Evolutionary conservation across 169 alveolate genomes (phyloP).

Genomic region (Amoebophrya sp.): DNA sequence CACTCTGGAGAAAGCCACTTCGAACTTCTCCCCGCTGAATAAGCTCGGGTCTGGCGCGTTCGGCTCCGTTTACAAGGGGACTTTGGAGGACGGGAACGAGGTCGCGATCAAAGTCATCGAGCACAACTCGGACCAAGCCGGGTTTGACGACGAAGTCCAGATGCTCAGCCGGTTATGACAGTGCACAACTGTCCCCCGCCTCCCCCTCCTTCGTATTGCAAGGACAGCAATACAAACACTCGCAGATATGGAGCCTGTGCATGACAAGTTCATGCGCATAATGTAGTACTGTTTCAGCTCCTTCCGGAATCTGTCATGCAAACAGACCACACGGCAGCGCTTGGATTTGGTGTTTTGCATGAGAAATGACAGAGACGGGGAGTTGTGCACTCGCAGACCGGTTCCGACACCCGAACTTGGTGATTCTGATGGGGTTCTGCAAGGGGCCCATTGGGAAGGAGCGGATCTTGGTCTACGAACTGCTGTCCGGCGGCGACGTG

Average conservation of each 20-base stretch:
- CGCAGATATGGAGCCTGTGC: no score
- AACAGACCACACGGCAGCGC: no score
- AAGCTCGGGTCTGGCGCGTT: background rate
- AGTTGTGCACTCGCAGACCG: no score
- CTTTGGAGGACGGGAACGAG: constrained; percentile 22
- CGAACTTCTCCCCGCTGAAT: background rate
- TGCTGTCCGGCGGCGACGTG: background rate
- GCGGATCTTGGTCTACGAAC: background rate
- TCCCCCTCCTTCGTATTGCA: no score
- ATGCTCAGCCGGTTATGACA: background rate
- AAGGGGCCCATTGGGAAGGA: background rate
- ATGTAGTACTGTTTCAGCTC: no score
- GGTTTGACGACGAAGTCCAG: constrained; percentile 24
- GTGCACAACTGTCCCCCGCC: no score
- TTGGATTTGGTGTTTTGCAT: no score
- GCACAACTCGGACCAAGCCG: background rate
- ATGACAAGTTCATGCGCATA: no score
- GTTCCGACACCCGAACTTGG: constrained; percentile 31
- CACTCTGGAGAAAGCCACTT: background rate
- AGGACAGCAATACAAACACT: no score
- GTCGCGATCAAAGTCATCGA: constrained; percentile 26
- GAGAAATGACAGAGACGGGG: no score
- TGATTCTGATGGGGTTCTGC: constrained; percentile 28
- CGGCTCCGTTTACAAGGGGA: constrained; percentile 34
- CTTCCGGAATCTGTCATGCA: no score